phyloP scores from a whole-genome alignment of 805 yeast genomes.

The Candida hungchunana region DNA sequence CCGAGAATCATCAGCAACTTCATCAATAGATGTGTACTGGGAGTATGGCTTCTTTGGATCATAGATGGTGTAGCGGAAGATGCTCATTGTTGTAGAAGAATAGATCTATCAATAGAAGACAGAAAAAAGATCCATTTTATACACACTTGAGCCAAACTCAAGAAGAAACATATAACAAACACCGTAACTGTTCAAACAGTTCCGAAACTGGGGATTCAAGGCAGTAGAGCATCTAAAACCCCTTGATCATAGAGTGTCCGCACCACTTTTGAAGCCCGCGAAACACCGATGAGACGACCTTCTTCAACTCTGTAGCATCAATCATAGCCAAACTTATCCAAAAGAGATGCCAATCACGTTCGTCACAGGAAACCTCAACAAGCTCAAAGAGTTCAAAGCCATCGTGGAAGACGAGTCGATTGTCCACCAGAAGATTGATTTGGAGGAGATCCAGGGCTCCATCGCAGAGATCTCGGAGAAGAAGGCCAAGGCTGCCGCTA shows the following conservation, averaged over 20 bases:
- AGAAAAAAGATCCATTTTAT: no score
- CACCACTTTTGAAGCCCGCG: slow-evolving; percentile 2
- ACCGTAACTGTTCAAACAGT: no score
- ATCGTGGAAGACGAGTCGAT: slow-evolving; percentile 55
- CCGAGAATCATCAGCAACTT: no score
- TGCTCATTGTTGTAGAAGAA: slow-evolving; percentile 8
- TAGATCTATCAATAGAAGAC: no score
- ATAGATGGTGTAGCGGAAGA: slow-evolving; percentile 12
- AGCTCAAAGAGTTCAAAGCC: slow-evolving; percentile 77
- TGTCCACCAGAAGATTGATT: slow-evolving; percentile 64
- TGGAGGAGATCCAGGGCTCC: slow-evolving; percentile 89
- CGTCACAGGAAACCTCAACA: slow-evolving; percentile 87
- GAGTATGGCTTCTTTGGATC: no score
- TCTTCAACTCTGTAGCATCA: no score
- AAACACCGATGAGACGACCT: slow-evolving; percentile 11
- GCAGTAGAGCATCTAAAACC: no score
- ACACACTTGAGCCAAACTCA: no score
- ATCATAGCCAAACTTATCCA: not conserved
- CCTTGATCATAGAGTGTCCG: slow-evolving; percentile 1
- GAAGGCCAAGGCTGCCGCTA: slow-evolving; percentile 75
- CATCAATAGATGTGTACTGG: no score
- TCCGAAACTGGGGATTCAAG: no score
- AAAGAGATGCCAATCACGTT: slow-evolving; percentile 45
- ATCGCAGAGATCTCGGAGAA: slow-evolving; percentile 75
- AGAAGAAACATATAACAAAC: no score